Conservation (phyloP, 1,139 yeast species). For the Debaryomyces sp. region DNA sequence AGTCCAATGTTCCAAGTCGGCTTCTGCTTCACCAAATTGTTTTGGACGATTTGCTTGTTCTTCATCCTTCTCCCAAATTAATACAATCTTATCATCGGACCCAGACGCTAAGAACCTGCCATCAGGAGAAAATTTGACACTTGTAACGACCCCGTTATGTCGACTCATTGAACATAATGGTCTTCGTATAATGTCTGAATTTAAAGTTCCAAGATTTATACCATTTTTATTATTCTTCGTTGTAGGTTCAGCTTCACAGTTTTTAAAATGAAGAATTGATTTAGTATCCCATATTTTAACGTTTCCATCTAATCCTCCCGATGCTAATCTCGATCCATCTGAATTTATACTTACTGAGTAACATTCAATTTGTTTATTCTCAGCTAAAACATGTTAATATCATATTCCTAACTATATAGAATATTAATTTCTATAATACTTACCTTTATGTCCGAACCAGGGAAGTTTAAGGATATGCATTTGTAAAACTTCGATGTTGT, state of each 20-base stretch:
- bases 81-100: constrained; percentile 87
- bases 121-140: constrained; percentile 88
- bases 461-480: constrained; percentile 85
- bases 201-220: constrained; percentile 19
- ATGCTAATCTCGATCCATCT: constrained; percentile 83
- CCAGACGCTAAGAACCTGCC: constrained; percentile 92
- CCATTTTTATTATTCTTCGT: constrained; percentile 6
- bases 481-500: not conserved
- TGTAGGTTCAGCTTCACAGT: constrained; percentile 11
- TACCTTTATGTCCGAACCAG: constrained; percentile 77
- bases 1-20: constrained; percentile 88
- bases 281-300: constrained; percentile 87
- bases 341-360: constrained; percentile 81
- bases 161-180: constrained; percentile 82
- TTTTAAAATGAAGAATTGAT: constrained; percentile 24
- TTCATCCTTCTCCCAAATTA: constrained; percentile 93
- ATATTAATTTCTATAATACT: constrained; percentile 18
- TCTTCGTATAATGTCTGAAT: constrained; percentile 43
- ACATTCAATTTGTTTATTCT: constrained; percentile 77
- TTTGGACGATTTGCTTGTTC: constrained; percentile 46
- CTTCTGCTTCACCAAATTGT: constrained; percentile 53
- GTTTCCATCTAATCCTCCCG: constrained; percentile 96
- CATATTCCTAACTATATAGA: constrained; percentile 11
- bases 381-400: constrained; percentile 49
- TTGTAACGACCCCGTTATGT: constrained; percentile 92